Base-by-base conservation (phyloP, 1,284 basidiomycete species). In the Apiotrichum sp. region DNA sequence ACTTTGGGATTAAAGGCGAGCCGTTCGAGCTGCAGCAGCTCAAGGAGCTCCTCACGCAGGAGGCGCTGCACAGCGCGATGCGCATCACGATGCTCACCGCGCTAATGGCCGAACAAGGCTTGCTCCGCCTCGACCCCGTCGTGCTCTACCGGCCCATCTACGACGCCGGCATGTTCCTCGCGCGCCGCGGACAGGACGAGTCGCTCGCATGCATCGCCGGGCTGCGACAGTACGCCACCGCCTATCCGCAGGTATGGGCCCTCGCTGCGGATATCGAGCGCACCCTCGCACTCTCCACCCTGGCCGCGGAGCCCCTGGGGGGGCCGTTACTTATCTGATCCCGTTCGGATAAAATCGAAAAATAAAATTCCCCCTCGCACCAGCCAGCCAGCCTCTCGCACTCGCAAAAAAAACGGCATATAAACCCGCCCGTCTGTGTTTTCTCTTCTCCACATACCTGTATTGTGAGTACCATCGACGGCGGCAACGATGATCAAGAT, bases 111-210 rank as follows among this genome's bases (percentile, higher is more conserved):
- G 82, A 85, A 34, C 90, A 92, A 69, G 87, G 86, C 22, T 93
- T 93, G 71, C 76, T 93, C 71, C 63, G 73, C 8, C 63, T 77
- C 2, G 76, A 78, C 55, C 75, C 76, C 86, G 88, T 71, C 7
- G 62, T 91, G 34, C 87, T 93, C 81, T 87, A 89, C 62, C 86
- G 88, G 64, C 84, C 84, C 63, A 86, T 88, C 68, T 87, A 87
- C 62, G 85, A 88, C 58, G 86, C 89, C 0, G 90, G 90, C 11
- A 83, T 81, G 50, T 78, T 89, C n/a, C 82, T 93, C 52, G 90
- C 89, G 3, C 81, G 84, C n/a, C 77, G 87, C 35, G 88, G 86
- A 4, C 83, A 87, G 22, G 84, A 84, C 3, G 92, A 95, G 75
- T 87, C 88, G 31, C 76, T 81, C 54, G 86, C 86, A 65, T 92